Evolutionary conservation across 2,329 filamentous ascomycete species (phyloP).

Genomic region (Colletotrichum sp.): DNA sequence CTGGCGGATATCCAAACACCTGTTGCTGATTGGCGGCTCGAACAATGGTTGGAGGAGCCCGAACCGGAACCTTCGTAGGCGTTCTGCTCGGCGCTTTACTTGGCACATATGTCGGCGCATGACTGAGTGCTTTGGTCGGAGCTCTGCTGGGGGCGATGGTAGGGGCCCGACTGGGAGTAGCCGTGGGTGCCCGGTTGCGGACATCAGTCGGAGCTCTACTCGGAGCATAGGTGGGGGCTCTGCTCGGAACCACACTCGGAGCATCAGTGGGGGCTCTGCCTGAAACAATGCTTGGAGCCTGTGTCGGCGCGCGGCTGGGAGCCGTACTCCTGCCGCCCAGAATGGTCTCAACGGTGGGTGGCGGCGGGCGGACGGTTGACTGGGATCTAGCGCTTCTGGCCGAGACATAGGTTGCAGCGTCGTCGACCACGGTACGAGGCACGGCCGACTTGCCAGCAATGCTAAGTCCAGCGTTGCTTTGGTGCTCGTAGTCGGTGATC

Average conservation of each 20-base stretch:
- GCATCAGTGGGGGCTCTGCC: neutral
- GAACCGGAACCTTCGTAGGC: neutral
- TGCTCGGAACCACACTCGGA: neutral
- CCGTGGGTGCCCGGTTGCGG: neutral
- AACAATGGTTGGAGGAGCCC: neutral
- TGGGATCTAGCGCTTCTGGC: constrained; percentile 43
- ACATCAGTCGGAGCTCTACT: neutral
- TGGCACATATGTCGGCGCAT: neutral
- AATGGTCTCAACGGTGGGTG: constrained; percentile 30
- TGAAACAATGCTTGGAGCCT: neutral
- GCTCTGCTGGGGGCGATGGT: neutral
- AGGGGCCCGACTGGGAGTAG: neutral
- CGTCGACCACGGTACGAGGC: constrained; percentile 21
- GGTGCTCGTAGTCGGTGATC: constrained; percentile 45
- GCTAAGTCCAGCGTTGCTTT: constrained; percentile 45
- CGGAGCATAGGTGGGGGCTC: neutral
- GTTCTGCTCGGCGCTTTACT: constrained; percentile 12
- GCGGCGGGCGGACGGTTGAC: constrained; percentile 36
- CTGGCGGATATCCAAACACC: constrained; percentile 16
- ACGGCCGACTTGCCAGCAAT: constrained; percentile 24
- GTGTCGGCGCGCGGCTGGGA: constrained; percentile 28
- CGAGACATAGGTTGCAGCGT: constrained; percentile 51
- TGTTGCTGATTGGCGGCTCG: neutral
- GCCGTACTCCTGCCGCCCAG: constrained; percentile 35
- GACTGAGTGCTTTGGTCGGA: neutral